phyloP scores from a whole-genome alignment of 208 protist genomes.

The Acanthamoeba culbertsoni region DNA sequence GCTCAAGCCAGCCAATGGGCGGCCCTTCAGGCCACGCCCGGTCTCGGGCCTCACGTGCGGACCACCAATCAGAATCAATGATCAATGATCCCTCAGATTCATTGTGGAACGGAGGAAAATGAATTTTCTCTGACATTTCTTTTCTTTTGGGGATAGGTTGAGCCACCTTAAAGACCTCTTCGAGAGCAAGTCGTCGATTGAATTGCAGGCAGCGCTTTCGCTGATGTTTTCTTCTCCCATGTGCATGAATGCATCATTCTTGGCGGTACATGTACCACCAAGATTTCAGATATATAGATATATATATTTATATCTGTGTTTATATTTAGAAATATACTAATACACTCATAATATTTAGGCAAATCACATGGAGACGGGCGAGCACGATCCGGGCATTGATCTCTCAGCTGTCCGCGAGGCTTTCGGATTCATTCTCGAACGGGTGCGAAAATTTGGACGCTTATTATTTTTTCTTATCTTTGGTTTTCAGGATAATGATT shows the following conservation, averaged over 20 bases:
- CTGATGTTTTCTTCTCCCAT: neutral
- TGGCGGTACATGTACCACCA: neutral
- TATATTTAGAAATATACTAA: neutral
- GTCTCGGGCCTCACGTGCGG: neutral
- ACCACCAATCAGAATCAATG: too few species aligned
- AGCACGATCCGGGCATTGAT: neutral
- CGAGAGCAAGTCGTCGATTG: neutral
- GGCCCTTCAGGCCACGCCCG: neutral
- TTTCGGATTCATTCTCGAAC: neutral
- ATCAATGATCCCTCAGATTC: too few species aligned
- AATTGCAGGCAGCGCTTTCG: neutral
- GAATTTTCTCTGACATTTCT: neutral
- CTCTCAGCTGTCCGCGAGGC: neutral
- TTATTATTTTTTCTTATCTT: neutral
- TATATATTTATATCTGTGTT: neutral
- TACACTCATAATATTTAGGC: neutral
- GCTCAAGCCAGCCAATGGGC: neutral
- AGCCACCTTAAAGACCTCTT: neutral
- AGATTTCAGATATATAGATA: neutral
- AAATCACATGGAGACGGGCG: constrained; percentile 24
- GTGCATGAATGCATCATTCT: neutral
- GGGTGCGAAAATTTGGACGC: neutral
- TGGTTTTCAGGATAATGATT: too few species aligned
- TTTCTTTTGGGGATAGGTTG: neutral
- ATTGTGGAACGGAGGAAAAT: too few species aligned